phyloP scores from a whole-genome alignment of 306 rosid genomes.

The Abrus precatorius region DNA sequence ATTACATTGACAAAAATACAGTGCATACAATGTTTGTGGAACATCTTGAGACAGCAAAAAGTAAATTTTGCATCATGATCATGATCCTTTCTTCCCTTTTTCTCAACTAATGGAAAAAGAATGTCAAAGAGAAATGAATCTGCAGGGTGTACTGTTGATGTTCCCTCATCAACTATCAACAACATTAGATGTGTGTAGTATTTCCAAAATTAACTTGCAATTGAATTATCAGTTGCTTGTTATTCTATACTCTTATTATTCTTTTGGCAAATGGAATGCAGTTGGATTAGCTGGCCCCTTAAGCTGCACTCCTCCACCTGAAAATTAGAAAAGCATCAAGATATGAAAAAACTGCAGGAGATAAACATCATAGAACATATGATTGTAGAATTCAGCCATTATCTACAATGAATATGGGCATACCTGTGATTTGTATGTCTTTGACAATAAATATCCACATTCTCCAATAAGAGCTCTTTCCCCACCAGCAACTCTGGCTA shows the following conservation, averaged over 20 bases:
- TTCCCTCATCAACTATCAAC: conserved; percentile 40
- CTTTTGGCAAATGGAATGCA: conserved; percentile 45
- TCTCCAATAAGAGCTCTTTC: conserved; percentile 80
- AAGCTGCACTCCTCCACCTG: conserved; percentile 89
- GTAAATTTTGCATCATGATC: conserved; percentile 24
- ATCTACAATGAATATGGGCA: conserved; percentile 31
- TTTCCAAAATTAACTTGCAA: conserved; percentile 41
- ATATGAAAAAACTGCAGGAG: conserved; percentile 30
- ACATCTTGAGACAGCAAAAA: conserved; percentile 34
- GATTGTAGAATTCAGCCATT: background rate
- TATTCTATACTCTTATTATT: conserved; percentile 37
- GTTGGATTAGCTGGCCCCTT: conserved; percentile 76
- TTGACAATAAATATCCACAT: conserved; percentile 67
- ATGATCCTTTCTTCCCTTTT: conserved; percentile 39
- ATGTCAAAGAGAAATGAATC: conserved; percentile 42
- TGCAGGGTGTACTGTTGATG: conserved; percentile 31
- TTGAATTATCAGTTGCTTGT: conserved; percentile 37
- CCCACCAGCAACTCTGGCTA: conserved; percentile 73
- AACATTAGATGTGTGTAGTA: conserved; percentile 27
- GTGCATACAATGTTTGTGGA: background rate
- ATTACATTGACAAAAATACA: conserved; percentile 17
- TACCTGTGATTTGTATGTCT: conserved; percentile 73
- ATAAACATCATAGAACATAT: background rate
- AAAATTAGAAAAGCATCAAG: conserved; percentile 45
- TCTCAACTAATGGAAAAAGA: conserved; percentile 48